Percentiles rank a stretch among this genome's conserved stretches.
Evolutionary conservation across 1,284 basidiomycete species (phyloP).

Genomic region (Porogramme epimiltina): DNA sequence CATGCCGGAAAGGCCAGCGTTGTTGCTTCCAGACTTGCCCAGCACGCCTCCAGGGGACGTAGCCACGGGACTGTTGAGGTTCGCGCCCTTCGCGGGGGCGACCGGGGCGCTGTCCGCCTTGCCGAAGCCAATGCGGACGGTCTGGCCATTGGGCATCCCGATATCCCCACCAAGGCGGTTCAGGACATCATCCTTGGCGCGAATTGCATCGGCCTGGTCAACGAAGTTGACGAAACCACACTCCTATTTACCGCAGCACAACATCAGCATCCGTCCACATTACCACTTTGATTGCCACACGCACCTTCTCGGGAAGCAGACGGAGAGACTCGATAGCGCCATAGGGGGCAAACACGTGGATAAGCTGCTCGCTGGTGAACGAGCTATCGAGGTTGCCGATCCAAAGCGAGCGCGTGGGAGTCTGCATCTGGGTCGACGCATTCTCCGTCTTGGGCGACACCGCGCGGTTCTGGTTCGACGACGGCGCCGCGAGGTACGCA

Average conservation of each 20-base stretch:
- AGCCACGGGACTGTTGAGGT: slow-evolving; percentile 59
- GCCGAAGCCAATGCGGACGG: slow-evolving; percentile 96
- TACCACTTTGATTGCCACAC: background rate
- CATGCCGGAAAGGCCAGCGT: slow-evolving; percentile 60
- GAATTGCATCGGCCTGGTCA: slow-evolving; percentile 90
- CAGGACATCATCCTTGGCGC: slow-evolving; percentile 95
- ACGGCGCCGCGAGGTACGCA: slow-evolving; percentile 66
- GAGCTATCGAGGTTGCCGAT: slow-evolving; percentile 95
- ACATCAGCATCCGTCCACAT: slow-evolving; percentile 11
- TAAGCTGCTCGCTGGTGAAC: slow-evolving; percentile 92
- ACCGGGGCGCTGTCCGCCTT: slow-evolving; percentile 94
- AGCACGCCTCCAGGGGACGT: slow-evolving; percentile 58
- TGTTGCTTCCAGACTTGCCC: slow-evolving; percentile 49
- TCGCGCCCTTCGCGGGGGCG: slow-evolving; percentile 78
- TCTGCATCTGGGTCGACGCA: slow-evolving; percentile 74
- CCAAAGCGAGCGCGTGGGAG: slow-evolving; percentile 95
- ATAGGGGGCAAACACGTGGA: slow-evolving; percentile 93
- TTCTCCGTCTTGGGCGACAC: slow-evolving; percentile 79
- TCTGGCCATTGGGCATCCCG: slow-evolving; percentile 89
- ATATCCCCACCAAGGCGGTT: slow-evolving; percentile 94
- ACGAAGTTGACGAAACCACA: slow-evolving; percentile 99
- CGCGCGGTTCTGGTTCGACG: slow-evolving; percentile 61
- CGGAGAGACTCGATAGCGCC: slow-evolving; percentile 95
- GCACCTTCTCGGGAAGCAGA: slow-evolving; percentile 93
- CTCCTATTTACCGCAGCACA: slow-evolving; percentile 55